Evolutionary conservation across 352 stramenopile species (phyloP).

Genomic region (Detonula confervacea): DNA sequence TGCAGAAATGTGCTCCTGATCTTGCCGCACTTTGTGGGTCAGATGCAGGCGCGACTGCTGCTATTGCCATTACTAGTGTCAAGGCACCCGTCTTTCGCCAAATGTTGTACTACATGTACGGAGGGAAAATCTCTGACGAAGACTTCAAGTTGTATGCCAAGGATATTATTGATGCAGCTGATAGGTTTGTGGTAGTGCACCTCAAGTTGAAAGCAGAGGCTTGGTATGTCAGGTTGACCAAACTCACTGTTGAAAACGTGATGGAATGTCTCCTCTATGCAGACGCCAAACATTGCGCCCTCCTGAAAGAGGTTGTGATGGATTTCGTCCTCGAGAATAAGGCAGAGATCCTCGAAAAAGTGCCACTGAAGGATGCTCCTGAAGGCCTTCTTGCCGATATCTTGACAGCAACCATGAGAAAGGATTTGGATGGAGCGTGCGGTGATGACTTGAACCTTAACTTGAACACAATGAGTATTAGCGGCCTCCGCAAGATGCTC

Average conservation of each 20-base stretch:
- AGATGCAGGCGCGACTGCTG: not conserved
- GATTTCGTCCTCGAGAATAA: conserved; percentile 21
- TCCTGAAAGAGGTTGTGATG: conserved; percentile 10
- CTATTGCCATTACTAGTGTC: not conserved
- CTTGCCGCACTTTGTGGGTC: conserved; percentile 9
- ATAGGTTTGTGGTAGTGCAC: conserved; percentile 12
- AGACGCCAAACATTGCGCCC: not conserved
- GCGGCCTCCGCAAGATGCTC: not conserved
- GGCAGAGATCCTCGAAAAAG: conserved; percentile 3
- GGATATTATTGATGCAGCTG: conserved; percentile 6
- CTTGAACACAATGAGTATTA: not conserved
- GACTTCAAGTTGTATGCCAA: conserved; percentile 10
- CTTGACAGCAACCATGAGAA: not conserved
- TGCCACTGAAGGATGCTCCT: conserved; percentile 6
- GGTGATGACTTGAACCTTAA: no score
- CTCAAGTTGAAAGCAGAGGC: conserved; percentile 25
- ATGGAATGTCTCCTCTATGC: conserved; percentile 12
- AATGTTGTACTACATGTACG: conserved; percentile 26
- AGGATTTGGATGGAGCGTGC: not conserved
- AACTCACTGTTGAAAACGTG: conserved; percentile 7
- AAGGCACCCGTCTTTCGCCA: conserved; percentile 5
- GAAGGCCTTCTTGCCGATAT: not conserved
- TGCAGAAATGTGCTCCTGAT: conserved; percentile 3
- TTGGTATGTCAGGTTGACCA: conserved; percentile 8
- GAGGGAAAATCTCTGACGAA: not conserved